phyloP scores from a whole-genome alignment of 192 early-diverging fungal genomes.

The Backusella circina region DNA sequence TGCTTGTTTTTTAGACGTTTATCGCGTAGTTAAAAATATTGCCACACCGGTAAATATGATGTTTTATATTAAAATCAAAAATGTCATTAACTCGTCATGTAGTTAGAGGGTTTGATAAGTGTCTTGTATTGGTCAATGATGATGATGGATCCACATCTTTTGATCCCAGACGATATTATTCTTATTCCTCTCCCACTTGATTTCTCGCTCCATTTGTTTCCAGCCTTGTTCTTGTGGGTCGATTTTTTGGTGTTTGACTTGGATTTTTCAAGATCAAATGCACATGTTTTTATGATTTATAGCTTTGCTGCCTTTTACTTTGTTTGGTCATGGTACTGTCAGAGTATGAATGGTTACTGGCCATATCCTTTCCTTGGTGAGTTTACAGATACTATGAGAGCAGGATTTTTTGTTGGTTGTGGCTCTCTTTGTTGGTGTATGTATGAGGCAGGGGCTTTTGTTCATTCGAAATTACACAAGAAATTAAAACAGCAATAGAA shows the following conservation, averaged over 20 bases:
- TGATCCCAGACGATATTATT: slow-evolving; percentile 11
- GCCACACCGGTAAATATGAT: slow-evolving; percentile 21
- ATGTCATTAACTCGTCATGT: not conserved
- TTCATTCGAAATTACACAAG: not conserved
- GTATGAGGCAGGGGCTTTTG: slow-evolving; percentile 23
- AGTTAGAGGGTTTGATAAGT: slow-evolving; percentile 30
- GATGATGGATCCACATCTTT: slow-evolving; percentile 16
- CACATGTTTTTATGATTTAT: slow-evolving; percentile 21
- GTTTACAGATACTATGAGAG: slow-evolving; percentile 1
- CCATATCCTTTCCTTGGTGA: slow-evolving; percentile 28
- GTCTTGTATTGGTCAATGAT: slow-evolving; percentile 29
- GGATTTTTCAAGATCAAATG: slow-evolving; percentile 18
- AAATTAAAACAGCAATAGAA: not conserved
- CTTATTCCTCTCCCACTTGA: slow-evolving; percentile 22
- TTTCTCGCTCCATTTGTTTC: slow-evolving; percentile 25
- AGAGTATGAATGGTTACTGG: slow-evolving; percentile 20
- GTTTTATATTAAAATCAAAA: not conserved
- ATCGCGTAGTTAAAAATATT: slow-evolving; percentile 15
- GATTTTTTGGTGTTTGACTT: slow-evolving; percentile 29
- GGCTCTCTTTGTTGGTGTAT: slow-evolving; percentile 22
- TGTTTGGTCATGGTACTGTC: slow-evolving; percentile 25
- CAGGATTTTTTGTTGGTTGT: slow-evolving; percentile 12
- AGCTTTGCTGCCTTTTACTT: slow-evolving; percentile 20
- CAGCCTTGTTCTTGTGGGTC: slow-evolving; percentile 21
- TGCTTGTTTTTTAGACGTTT: not conserved